phyloP scores from a whole-genome alignment of 78 protist genomes.

The Acrasis kona region DNA sequence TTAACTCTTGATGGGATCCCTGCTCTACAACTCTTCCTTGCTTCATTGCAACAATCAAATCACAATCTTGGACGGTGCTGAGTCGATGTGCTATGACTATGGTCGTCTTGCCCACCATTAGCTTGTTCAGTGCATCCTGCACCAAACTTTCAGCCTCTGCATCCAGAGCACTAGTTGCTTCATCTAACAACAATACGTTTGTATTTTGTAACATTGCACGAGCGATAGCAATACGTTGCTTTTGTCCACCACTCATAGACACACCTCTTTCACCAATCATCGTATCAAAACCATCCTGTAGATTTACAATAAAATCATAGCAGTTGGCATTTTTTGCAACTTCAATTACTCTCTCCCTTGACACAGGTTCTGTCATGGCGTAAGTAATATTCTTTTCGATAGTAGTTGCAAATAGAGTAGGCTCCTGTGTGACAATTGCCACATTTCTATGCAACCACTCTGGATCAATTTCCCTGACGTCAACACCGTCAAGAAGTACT shows the following conservation, averaged over 20 bases:
- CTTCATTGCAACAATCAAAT: too few relatives aligned
- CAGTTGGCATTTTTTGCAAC: slow-evolving; percentile 39
- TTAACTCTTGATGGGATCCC: too few relatives aligned
- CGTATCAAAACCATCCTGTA: slow-evolving; percentile 62
- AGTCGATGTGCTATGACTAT: too few relatives aligned
- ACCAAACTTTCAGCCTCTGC: too few relatives aligned
- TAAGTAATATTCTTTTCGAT: neutral
- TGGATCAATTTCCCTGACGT: neutral
- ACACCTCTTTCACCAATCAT: slow-evolving; percentile 68
- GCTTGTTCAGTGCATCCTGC: too few relatives aligned
- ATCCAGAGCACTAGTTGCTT: too few relatives aligned
- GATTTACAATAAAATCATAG: slow-evolving; percentile 21
- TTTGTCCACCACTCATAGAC: slow-evolving; percentile 85
- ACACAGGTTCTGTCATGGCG: neutral
- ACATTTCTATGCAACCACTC: neutral
- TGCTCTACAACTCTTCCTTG: too few relatives aligned
- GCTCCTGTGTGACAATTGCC: neutral
- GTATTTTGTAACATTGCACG: too few relatives aligned
- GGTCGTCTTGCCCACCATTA: too few relatives aligned
- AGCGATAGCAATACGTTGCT: slow-evolving; percentile 44
- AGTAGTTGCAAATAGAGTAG: neutral
- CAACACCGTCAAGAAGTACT: neutral
- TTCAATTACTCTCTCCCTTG: neutral
- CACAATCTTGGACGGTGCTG: too few relatives aligned
- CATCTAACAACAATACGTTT: too few relatives aligned